A percentile compares a stretch with the other conserved stretches of the same genome.
Conservation (phyloP, 805 yeast species). For the Peterozyma toletana region DNA sequence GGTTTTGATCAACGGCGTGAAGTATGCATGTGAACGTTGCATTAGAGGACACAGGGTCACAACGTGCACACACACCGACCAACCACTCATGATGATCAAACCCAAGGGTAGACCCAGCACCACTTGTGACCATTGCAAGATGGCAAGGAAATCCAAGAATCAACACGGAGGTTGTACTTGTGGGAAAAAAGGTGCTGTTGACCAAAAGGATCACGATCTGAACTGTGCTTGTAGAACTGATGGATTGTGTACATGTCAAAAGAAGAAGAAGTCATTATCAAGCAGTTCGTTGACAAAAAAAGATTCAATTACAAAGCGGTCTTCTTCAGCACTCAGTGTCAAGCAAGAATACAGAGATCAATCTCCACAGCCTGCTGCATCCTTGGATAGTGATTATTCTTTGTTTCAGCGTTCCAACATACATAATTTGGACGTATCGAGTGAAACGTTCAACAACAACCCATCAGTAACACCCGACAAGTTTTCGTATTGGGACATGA, state of each 20-base stretch:
- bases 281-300: conserved; percentile 4
- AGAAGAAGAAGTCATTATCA: conserved; percentile 14
- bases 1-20: conserved; percentile 89
- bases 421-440: conserved; percentile 1
- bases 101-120: conserved; percentile 96
- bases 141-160: conserved; percentile 59
- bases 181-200: conserved; percentile 38
- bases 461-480: neutral
- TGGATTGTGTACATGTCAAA: conserved; percentile 24
- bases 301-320: conserved; percentile 1
- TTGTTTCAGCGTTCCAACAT: conserved; percentile 3
- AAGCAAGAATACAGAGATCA: neutral
- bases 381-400: neutral
- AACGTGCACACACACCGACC: conserved; percentile 87
- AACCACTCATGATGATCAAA: conserved; percentile 85
- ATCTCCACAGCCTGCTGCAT: neutral
- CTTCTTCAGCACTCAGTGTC: neutral
- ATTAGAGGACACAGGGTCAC: conserved; percentile 96
- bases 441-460: neutral
- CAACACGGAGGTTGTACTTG: conserved; percentile 69
- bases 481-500: conserved; percentile 2
- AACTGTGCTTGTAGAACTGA: conserved; percentile 23
- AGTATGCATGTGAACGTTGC: conserved; percentile 94
- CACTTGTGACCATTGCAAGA: conserved; percentile 83
- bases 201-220: conserved; percentile 10